phyloP scores from a whole-genome alignment of 2,329 filamentous ascomycete genomes.

The Trichoderma gracile region DNA sequence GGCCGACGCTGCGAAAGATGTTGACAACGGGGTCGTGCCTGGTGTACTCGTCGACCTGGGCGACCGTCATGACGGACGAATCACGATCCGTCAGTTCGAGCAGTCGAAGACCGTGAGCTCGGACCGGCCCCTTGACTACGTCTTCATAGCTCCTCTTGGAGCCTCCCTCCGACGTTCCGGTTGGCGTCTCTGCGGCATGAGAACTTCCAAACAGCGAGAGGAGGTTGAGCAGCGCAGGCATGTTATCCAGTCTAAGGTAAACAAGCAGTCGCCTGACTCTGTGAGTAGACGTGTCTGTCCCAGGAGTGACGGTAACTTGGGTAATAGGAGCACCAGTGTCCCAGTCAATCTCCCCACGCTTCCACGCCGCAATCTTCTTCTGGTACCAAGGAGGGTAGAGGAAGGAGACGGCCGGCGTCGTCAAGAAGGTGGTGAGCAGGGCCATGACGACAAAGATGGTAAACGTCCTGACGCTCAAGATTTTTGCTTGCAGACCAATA shows the following conservation, averaged over 20 bases:
- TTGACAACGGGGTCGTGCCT: conserved; percentile 83
- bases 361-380: conserved; percentile 57
- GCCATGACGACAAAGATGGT: conserved; percentile 97
- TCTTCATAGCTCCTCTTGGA: conserved; percentile 35
- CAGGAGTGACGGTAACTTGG: conserved; percentile 25
- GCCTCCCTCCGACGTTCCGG: conserved; percentile 23
- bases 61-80: conserved; percentile 92
- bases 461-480: conserved; percentile 78
- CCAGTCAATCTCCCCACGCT: conserved; percentile 89
- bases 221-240: conserved; percentile 79
- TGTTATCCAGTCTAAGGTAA: conserved; percentile 80
- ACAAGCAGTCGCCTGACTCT: conserved; percentile 67
- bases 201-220: conserved; percentile 71
- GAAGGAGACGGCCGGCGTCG: conserved; percentile 71
- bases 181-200: conserved; percentile 29
- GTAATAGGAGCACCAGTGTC: conserved; percentile 41
- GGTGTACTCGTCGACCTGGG: conserved; percentile 73
- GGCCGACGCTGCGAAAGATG: conserved; percentile 84
- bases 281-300: conserved; percentile 20
- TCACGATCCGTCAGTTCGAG: conserved; percentile 87
- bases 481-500: conserved; percentile 78
- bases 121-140: conserved; percentile 42
- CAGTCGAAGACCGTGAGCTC: conserved; percentile 82
- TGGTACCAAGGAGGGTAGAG: conserved; percentile 71
- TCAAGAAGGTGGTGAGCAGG: conserved; percentile 79